Base-by-base conservation (phyloP, 441 rosid species). In the Omphalea diandra region DNA sequence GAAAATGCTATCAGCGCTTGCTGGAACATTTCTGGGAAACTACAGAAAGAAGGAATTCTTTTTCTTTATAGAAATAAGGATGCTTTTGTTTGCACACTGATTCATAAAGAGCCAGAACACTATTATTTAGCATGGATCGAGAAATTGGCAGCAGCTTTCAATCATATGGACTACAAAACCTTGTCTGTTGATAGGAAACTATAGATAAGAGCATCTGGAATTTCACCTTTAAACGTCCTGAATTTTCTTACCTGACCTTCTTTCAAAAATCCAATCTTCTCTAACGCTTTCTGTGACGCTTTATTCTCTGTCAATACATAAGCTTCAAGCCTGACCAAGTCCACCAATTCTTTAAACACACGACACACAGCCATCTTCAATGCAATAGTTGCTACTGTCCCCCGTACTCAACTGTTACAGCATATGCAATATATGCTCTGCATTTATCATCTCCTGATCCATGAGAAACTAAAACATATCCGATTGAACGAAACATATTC, bases 161-260 rank as follows among this genome's bases (percentile, higher is more conserved):
- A n/a, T n/a, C n/a, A n/a, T n/a, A n/a, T n/a, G n/a, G n/a, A n/a
- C 4, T 44, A 15, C 49, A 44, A 17, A 44, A 44, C 18, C 14
- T 44, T 15, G 32, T 80, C 83, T 0, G 82, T 80, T 0, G 80
- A 82, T 44, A 83, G 43, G 56, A 81, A 78, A 43, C 83, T 76
- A 26, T 73, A 85, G 8, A 82, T 38, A 54, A 74, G 63, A 83
- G 83, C 81, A 14, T 83, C 88, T 77, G 83, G 82, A n/a, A 85
- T 66, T 47, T 74, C 83, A 41, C 85, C 85, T 63, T 81, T 79
- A 55, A 83, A 79, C 68, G 55, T 72, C 9, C 80, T 82, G 27
- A 81, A 84, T 58, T 84, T 87, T 76, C 89, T 83, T 35, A 88
- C 63, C 75, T 84, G 49, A 32, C 89, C 89, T 67, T 90, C 88